phyloP scores from a whole-genome alignment of 305 asterid genomes.

The Solanum chacoense region DNA sequence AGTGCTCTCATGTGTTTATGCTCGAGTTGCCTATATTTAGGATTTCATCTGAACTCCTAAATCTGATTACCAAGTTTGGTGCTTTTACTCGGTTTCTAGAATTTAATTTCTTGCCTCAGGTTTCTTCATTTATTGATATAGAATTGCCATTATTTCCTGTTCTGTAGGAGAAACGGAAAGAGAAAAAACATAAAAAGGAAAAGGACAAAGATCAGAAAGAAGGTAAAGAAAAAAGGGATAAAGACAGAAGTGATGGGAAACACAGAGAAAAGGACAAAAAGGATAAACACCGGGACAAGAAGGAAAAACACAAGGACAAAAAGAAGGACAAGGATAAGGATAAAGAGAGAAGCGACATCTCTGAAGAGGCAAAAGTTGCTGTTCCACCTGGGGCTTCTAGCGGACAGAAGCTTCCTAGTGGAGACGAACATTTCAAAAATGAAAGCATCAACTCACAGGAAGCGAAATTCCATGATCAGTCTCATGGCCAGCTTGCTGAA shows the following conservation, averaged over 20 bases:
- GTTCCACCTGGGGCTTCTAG: conserved; percentile 1
- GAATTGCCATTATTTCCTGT: background rate
- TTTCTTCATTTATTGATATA: background rate
- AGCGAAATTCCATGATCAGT: background rate
- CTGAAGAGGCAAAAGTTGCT: conserved; percentile 14
- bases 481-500: conserved; percentile 24
- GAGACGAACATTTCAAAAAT: background rate
- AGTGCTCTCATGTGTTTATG: background rate
- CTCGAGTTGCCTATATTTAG: background rate
- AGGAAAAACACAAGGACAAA: conserved; percentile 27
- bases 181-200: conserved; percentile 42
- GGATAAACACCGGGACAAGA: conserved; percentile 36
- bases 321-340: conserved; percentile 29
- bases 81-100: background rate
- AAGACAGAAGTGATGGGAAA: conserved; percentile 37
- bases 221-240: conserved; percentile 36
- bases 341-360: conserved; percentile 19
- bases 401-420: background rate
- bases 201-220: conserved; percentile 50
- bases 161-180: conserved; percentile 45
- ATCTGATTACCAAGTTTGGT: background rate
- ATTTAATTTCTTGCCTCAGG: background rate
- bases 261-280: conserved; percentile 43
- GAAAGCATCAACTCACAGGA: conserved; percentile 5
- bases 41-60: background rate